These are phyloP conservation scores for Macrolepiota fuliginosa DNA, from an alignment of 768 basidiomycete genomes.

Conservation along the genomic window DNA sequence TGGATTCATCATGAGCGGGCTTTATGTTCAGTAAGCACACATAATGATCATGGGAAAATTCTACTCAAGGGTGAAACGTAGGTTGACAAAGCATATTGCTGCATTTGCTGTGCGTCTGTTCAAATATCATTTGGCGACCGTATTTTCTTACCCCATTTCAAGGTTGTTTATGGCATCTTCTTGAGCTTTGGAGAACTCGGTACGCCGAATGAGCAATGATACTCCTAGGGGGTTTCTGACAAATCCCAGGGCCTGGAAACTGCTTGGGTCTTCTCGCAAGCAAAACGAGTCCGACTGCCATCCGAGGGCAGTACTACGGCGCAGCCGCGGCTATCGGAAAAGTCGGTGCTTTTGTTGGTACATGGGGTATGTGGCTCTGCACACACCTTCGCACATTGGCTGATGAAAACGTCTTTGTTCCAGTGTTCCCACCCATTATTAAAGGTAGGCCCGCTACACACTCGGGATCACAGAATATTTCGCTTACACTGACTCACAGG, in stretches of 20 bases:
- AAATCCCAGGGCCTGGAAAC: conserved; percentile 69
- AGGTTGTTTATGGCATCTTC: conserved; percentile 91
- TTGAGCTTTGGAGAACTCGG: conserved; percentile 86
- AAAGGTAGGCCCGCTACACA: conserved; percentile 34
- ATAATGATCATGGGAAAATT: neutral
- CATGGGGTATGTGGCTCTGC: conserved; percentile 55
- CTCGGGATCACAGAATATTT: neutral
- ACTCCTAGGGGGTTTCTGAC: neutral
- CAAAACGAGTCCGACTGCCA: conserved; percentile 83
- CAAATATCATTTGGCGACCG: neutral
- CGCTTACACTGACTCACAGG: conserved; percentile 31
- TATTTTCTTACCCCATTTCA: neutral
- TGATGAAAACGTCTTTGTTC: conserved; percentile 1
- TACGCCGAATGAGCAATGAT: conserved; percentile 17
- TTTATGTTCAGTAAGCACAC: conserved; percentile 51
- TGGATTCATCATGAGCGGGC: conserved; percentile 90
- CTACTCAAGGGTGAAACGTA: conserved; percentile 18
- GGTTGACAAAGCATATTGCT: conserved; percentile 63
- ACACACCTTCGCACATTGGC: neutral
- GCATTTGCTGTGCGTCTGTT: conserved; percentile 61
- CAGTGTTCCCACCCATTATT: conserved; percentile 70
- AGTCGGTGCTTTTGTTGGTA: conserved; percentile 80
- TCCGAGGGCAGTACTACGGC: conserved; percentile 86
- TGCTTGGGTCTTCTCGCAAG: conserved; percentile 81
- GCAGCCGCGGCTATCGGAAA: conserved; percentile 85